Evolutionary conservation across 495 filamentous ascomycete genomes (phyloP), one percentile per base, ranked within the genome.

Genomic region (Mycothermus thermophilus): DNA sequence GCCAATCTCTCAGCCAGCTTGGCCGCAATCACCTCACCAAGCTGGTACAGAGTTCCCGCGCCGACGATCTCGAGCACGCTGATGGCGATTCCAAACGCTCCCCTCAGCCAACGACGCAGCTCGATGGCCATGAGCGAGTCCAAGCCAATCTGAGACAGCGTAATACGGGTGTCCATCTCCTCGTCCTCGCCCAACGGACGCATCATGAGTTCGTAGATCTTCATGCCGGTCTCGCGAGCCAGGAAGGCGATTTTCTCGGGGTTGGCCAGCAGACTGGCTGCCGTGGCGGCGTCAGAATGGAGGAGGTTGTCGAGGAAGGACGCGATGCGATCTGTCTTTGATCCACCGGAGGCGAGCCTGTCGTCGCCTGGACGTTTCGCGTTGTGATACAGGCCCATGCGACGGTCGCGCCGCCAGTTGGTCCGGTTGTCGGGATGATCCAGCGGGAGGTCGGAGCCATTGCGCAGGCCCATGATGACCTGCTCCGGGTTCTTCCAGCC

Each of bases 81-180:
- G 6, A 58, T 18, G n/a, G 35, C 35, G 2, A 55, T 30, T 15
- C 47, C 54, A 35, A 54, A 47, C 15, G 40, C 42, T 22, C 42
- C 42, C 27, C 45, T 45, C 8, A 47, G 46, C 54, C 54, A 58
- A 0, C 49, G 42, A 12, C 54, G 32, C 38, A 66, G 24, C 51
- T 63, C 59, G 25, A 63, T 56, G 6, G 54, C 48, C 45, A 63
- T 48, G 14, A 66, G 38, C 21, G 49, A 55, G 27, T 66, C 60
- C 17, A 64, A 28, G 0, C 60, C 59, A 27, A 61, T 44, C 32
- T 58, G 44, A 4, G 34, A 37, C 8, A 59, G 37, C 9, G 40
- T 47, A 24, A 53, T n/a, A 1, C 24, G 17, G 0, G 42, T 31
- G 9, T 34, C 32, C 2, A 34, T 21, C 13, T 31, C 27, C 25